Evolutionary conservation across 495 filamentous ascomycete genomes (phyloP).

Genomic region (Aspergillus baeticus): DNA sequence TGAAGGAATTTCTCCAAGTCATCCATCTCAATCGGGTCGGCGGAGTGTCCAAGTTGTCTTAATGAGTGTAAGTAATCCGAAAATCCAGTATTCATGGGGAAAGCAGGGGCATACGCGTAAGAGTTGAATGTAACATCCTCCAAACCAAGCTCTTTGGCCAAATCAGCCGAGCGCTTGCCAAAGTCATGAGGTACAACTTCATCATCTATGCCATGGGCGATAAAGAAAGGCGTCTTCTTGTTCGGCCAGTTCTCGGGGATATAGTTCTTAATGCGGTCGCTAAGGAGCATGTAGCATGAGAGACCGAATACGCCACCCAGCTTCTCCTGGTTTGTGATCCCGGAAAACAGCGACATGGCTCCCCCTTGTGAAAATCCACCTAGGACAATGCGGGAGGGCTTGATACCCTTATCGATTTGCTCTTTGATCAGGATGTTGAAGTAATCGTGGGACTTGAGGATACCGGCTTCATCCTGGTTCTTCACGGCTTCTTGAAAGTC

Average conservation of each 20-base stretch:
- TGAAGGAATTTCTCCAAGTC: conserved; percentile 77
- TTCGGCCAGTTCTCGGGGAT: conserved; percentile 66
- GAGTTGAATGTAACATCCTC: conserved; percentile 69
- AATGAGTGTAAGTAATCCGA: conserved; percentile 17
- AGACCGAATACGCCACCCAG: conserved; percentile 86
- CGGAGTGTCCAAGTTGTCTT: conserved; percentile 72
- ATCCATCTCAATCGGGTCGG: conserved; percentile 75
- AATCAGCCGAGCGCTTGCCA: conserved; percentile 62
- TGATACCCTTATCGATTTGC: conserved; percentile 80
- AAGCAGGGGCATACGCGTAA: conserved; percentile 59
- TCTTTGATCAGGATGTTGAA: conserved; percentile 79
- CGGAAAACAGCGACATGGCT: conserved; percentile 60
- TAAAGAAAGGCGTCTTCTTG: conserved; percentile 78
- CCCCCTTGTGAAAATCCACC: conserved; percentile 68
- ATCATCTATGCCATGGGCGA: conserved; percentile 81
- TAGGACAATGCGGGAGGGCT: conserved; percentile 77
- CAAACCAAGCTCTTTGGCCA: conserved; percentile 63
- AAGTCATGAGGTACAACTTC: conserved; percentile 64
- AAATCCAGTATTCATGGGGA: not conserved
- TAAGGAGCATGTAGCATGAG: conserved; percentile 77
- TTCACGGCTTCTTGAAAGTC: conserved; percentile 48
- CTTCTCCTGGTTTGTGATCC: conserved; percentile 69
- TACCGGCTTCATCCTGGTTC: conserved; percentile 76
- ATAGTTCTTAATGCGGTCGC: conserved; percentile 65
- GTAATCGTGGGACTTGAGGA: conserved; percentile 68